Evolutionary conservation across 2,329 filamentous ascomycete genomes (phyloP).

Genomic region (Ascochyta pisi): DNA sequence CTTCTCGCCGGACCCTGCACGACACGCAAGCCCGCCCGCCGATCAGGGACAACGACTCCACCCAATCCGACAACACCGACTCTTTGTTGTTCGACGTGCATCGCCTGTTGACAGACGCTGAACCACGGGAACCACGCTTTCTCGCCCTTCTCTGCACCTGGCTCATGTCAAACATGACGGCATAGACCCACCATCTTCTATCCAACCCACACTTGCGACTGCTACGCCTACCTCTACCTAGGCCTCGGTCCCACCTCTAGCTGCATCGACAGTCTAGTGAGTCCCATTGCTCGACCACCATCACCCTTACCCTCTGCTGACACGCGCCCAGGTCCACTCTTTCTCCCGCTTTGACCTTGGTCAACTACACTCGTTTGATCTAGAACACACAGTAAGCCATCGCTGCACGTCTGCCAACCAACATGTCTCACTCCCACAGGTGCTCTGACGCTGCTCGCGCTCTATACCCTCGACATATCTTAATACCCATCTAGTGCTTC

Average conservation of each 20-base stretch:
- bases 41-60: constrained; percentile 33
- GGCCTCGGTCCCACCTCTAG: constrained; percentile 38
- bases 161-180: constrained; percentile 44
- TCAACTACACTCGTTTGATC: constrained; percentile 62
- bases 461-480: constrained; percentile 31
- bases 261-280: constrained; percentile 48
- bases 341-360: constrained; percentile 49
- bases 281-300: constrained; percentile 16
- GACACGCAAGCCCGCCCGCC: constrained; percentile 32
- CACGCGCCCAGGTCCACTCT: constrained; percentile 43
- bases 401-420: not conserved
- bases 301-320: constrained; percentile 21
- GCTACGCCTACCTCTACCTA: constrained; percentile 30
- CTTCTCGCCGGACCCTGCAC: constrained; percentile 21
- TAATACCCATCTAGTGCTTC: constrained; percentile 37
- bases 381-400: constrained; percentile 47
- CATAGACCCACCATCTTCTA: constrained; percentile 35
- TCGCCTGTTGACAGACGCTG: constrained; percentile 25
- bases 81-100: constrained; percentile 21
- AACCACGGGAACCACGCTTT: constrained; percentile 27
- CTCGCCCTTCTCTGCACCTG: constrained; percentile 27
- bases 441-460: constrained; percentile 26
- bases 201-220: constrained; percentile 30
- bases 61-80: constrained; percentile 14
- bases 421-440: constrained; percentile 21